Conservation (phyloP, 176 grass and related monocot genomes). For the Pontederia crassipes region DNA sequence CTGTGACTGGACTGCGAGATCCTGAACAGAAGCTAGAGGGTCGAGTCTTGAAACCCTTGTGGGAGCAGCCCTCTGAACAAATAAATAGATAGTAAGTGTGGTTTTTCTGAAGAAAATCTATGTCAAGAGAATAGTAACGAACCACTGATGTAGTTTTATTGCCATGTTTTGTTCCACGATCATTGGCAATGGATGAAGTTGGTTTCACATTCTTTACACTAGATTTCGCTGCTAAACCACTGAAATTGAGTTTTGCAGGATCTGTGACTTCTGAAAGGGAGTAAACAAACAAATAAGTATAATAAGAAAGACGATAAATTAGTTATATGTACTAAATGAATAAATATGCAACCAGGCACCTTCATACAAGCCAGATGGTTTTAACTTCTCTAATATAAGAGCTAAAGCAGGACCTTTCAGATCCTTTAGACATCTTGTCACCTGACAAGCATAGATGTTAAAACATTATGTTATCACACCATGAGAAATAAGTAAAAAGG, state of each 20-base stretch:
- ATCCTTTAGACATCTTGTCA: constrained; percentile 83
- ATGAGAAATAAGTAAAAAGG: constrained; percentile 6
- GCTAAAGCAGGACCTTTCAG: constrained; percentile 72
- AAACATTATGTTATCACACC: constrained; percentile 2
- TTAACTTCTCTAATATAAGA: constrained; percentile 72
- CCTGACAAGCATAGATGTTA: constrained; percentile 29
- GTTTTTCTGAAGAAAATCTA: neutral
- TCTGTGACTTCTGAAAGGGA: constrained; percentile 55
- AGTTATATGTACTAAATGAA: too few relatives aligned
- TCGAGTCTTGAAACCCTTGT: constrained; percentile 44
- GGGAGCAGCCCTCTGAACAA: constrained; percentile 58
- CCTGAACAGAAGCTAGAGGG: constrained; percentile 57
- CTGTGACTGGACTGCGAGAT: constrained; percentile 55
- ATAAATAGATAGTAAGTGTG: constrained; percentile 7
- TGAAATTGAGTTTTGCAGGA: constrained; percentile 45
- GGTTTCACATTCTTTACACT: constrained; percentile 60
- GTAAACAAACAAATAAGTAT: neutral
- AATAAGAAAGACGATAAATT: constrained; percentile 1
- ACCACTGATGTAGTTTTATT: constrained; percentile 54
- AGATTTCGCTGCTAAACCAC: constrained; percentile 57
- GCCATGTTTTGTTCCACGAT: constrained; percentile 55
- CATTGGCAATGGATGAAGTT: constrained; percentile 29
- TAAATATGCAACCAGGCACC: constrained; percentile 29
- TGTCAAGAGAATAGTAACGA: constrained; percentile 12
- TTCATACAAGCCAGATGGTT: constrained; percentile 59